Base-by-base conservation (phyloP, 805 yeast species). In the Yarrowia yakushimensis region DNA sequence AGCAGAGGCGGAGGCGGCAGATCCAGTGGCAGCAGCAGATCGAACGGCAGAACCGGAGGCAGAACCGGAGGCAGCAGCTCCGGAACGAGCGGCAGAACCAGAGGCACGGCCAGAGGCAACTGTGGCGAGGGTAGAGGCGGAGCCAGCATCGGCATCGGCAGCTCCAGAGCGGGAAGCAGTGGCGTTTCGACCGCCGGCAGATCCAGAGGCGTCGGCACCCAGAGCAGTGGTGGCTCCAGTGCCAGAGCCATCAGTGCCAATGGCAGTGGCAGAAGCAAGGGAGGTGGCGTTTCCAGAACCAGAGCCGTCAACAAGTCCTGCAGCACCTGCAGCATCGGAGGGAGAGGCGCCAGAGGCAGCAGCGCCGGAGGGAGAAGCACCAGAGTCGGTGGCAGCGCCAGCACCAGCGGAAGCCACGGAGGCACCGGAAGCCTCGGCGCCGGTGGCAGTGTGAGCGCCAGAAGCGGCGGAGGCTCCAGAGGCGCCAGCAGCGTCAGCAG, bases 291-390 rank as follows among this genome's bases (percentile, higher is more conserved):
- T 33, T 25, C 36, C 52, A 18, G 52, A 18, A 20, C n/a, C 37
- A n/a, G 54, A 30, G 15, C 17, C 52, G 13, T 8, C 54, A 30
- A 27, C 37, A 5, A n/a, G n/a, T n/a, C 45, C 45, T 10, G 45
- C 15, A 10, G n/a, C 45, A 13, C 11, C n/a, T 17, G 54, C 37
- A 10, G 28, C 39, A 20, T n/a, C 17, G 20, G 37, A 18, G 13
- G 31, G 5, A 12, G 33, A 30, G 12, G 33, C 33, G 10, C 36
- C 54, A 20, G 54, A 31, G 18, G 39, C 54, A 11, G 22, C 39
- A 13, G 54, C 57, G 2, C 60, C 64, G 33, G 45, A 54, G 48
- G 43, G 57, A 23, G 63, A 20, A 17, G 23, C 50, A 18, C 28
- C 45, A 13, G 25, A 12, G 18, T 1, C 33, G 33, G 33, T 30